Conservation (phyloP, 192 early-diverging fungal genomes). For the Coemansia reversa region DNA sequence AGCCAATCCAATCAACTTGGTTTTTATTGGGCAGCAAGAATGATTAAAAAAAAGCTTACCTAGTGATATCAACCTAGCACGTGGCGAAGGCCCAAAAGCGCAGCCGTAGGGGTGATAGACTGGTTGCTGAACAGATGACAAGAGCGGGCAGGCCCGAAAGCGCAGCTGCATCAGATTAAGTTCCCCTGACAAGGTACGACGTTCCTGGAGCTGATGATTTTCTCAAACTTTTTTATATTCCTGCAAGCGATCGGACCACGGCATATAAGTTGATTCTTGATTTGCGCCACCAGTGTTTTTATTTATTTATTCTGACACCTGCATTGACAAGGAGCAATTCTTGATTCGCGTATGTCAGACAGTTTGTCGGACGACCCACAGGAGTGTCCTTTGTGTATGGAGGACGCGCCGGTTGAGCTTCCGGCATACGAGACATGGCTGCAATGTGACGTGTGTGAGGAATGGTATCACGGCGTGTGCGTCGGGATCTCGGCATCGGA, state of each 20-base stretch:
- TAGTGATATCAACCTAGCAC: neutral
- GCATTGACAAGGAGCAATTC: neutral
- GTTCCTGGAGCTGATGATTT: neutral
- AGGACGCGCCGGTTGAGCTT: slow-evolving; percentile 46
- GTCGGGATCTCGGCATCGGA: slow-evolving; percentile 57
- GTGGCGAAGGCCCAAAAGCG: neutral
- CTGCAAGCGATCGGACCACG: neutral
- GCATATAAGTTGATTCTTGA: neutral
- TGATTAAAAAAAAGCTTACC: neutral
- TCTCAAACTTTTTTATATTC: neutral
- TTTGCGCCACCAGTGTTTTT: neutral
- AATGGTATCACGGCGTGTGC: slow-evolving; percentile 69
- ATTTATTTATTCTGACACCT: neutral
- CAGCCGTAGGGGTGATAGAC: neutral
- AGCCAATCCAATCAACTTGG: neutral
- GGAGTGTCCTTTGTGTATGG: slow-evolving; percentile 39
- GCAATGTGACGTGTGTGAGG: slow-evolving; percentile 65
- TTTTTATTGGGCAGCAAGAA: neutral
- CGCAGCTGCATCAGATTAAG: neutral
- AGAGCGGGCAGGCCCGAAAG: too few relatives aligned
- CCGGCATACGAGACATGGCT: slow-evolving; percentile 62
- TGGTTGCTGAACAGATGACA: neutral
- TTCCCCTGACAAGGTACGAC: neutral
- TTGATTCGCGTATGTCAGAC: slow-evolving; percentile 11
- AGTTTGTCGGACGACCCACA: slow-evolving; percentile 52